phyloP scores from a whole-genome alignment of 2,329 filamentous ascomycete genomes.

The Arthrobotrys conoides region DNA sequence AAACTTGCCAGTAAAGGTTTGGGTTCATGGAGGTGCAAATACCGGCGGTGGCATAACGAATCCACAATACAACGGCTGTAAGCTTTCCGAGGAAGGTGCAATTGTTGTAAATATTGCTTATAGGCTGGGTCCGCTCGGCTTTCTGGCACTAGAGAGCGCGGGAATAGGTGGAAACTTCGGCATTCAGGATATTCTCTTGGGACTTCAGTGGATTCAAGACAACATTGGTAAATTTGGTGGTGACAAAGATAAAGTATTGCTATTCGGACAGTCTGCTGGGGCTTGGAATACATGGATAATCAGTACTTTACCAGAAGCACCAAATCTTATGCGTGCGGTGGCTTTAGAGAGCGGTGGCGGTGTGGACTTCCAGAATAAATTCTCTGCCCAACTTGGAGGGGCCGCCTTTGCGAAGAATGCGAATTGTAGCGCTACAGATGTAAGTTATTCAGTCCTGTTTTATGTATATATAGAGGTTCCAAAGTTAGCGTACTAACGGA shows the following conservation, averaged over 20 bases:
- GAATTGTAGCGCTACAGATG: conserved; percentile 38
- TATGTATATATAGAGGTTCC: too few species aligned
- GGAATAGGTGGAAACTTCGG: conserved; percentile 75
- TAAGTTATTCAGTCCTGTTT: conserved; percentile 3
- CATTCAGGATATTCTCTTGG: conserved; percentile 75
- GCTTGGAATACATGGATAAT: conserved; percentile 65
- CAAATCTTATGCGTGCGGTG: conserved; percentile 33
- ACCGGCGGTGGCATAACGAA: conserved; percentile 43
- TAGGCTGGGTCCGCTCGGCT: conserved; percentile 75
- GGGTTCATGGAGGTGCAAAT: conserved; percentile 46
- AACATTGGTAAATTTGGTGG: conserved; percentile 75
- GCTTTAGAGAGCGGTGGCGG: conserved; percentile 48
- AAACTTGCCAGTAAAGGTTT: conserved; percentile 46
- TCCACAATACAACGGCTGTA: conserved; percentile 39
- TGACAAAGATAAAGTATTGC: conserved; percentile 73
- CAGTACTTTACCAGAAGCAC: conserved; percentile 34
- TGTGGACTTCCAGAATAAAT: conserved; percentile 22
- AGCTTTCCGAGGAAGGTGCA: conserved; percentile 27
- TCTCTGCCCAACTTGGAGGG: conserved; percentile 32
- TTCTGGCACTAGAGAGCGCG: conserved; percentile 72
- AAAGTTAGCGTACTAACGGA: conserved; percentile 4
- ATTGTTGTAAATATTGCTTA: conserved; percentile 66
- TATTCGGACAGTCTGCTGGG: conserved; percentile 76
- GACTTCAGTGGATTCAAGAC: conserved; percentile 75
- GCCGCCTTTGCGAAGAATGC: conserved; percentile 24